Evolutionary conservation across 352 stramenopile species (phyloP).

Genomic region (Globisporangium ultimum): DNA sequence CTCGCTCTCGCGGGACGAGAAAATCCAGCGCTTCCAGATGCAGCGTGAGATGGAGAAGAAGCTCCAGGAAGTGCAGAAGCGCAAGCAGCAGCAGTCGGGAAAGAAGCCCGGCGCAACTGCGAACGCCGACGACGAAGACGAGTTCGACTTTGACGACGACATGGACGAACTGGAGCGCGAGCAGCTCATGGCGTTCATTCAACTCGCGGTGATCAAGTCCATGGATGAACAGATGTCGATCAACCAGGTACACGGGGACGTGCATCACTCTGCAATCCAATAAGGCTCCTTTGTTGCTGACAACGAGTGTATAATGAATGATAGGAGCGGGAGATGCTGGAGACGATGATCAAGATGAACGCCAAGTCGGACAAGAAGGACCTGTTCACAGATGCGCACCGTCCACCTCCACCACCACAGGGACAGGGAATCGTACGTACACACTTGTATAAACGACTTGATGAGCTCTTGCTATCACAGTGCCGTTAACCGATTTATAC

Average conservation of each 20-base stretch:
- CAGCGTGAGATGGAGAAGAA: constrained; percentile 77
- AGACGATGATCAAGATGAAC: constrained; percentile 85
- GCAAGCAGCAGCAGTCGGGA: constrained; percentile 26
- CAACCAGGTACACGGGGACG: constrained; percentile 48
- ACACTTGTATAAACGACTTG: not conserved
- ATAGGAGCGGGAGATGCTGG: constrained; percentile 78
- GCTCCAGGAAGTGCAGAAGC: constrained; percentile 48
- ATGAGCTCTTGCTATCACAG: not conserved
- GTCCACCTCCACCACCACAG: constrained; percentile 49
- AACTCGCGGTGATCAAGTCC: constrained; percentile 68
- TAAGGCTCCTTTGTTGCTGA: no score
- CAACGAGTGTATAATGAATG: no score
- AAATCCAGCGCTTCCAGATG: constrained; percentile 78
- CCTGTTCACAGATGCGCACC: constrained; percentile 67
- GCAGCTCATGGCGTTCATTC: constrained; percentile 78
- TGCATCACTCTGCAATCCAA: not conserved
- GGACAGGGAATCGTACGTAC: constrained; percentile 74
- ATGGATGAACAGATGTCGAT: constrained; percentile 76
- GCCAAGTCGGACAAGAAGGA: constrained; percentile 47
- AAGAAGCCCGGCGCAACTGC: constrained; percentile 16
- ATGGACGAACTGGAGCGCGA: constrained; percentile 77
- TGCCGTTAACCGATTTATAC: constrained; percentile 1
- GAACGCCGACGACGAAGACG: constrained; percentile 22
- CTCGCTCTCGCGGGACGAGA: constrained; percentile 66
- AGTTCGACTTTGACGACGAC: constrained; percentile 52